Evolutionary conservation across 2,329 filamentous ascomycete species (phyloP).

Genomic region (Colletotrichum eremochloae): DNA sequence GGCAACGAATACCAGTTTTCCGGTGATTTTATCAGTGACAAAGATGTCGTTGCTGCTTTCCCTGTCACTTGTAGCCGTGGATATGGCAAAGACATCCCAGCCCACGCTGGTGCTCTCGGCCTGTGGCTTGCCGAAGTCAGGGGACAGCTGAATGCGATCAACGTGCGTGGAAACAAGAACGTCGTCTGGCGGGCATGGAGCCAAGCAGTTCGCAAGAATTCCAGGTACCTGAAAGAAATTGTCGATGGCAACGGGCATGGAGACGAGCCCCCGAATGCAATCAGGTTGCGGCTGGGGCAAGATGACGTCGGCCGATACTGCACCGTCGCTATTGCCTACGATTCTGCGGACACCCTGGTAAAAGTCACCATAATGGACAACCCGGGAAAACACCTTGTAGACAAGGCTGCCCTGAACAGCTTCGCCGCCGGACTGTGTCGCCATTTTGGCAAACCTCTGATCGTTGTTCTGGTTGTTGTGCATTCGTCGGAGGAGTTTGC

Average conservation of each 20-base stretch:
- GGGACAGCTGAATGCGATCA: not conserved
- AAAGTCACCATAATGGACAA: slow-evolving; percentile 1
- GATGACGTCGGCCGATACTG: not conserved
- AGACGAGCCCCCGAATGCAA: not conserved
- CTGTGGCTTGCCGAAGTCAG: not conserved
- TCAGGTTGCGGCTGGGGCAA: not conserved
- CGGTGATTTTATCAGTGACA: not conserved
- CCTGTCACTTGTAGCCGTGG: not conserved
- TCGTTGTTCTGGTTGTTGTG: not conserved
- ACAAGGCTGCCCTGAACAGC: not conserved
- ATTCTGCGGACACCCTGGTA: slow-evolving; percentile 1
- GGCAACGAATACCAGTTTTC: not conserved
- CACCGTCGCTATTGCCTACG: not conserved
- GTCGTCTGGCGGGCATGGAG: not conserved
- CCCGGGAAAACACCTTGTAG: not conserved
- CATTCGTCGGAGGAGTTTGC: not conserved
- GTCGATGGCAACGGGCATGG: slow-evolving; percentile 13
- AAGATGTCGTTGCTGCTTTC: slow-evolving; percentile 4
- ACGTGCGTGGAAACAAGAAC: not conserved
- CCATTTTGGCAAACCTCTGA: not conserved
- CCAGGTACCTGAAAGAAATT: slow-evolving; percentile 20
- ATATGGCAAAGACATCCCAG: slow-evolving; percentile 1
- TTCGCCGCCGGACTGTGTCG: not conserved
- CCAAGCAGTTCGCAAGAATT: slow-evolving; percentile 45
- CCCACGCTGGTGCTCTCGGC: not conserved